Evolutionary conservation across 2,329 filamentous ascomycete genomes (phyloP).

Genomic region (Leptographium flavum): DNA sequence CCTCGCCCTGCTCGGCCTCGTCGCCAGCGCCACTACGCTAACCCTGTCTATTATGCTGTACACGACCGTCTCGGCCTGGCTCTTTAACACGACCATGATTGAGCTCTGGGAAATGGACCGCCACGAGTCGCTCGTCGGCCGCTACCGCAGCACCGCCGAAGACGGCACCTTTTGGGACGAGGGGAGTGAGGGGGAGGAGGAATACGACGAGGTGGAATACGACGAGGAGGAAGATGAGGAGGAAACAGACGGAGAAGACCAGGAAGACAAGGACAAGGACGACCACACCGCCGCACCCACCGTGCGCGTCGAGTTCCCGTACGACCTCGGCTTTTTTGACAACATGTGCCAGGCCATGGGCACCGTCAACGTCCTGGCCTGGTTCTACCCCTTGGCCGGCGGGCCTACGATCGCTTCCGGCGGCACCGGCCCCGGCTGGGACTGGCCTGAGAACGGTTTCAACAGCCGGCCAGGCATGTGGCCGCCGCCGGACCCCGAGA

Average conservation of each 20-base stretch:
- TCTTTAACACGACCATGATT: conserved; percentile 64
- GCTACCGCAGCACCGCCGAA: conserved; percentile 23
- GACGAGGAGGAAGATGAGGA: conserved; percentile 16
- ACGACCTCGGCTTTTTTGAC: conserved; percentile 60
- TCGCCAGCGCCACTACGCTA: conserved; percentile 44
- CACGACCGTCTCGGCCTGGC: conserved; percentile 46
- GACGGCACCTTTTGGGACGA: conserved; percentile 27
- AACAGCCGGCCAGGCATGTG: conserved; percentile 48
- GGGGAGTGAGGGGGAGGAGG: conserved; percentile 16
- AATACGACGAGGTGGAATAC: conserved; percentile 12
- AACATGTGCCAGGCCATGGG: conserved; percentile 71
- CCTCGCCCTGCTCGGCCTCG: conserved; percentile 44
- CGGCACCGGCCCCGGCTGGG: conserved; percentile 34
- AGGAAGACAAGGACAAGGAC: conserved; percentile 16
- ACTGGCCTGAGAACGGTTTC: conserved; percentile 63
- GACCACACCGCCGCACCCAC: conserved; percentile 19
- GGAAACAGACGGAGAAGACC: conserved; percentile 15
- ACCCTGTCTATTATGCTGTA: conserved; percentile 50
- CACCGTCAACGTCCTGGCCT: conserved; percentile 46
- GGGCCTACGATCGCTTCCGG: conserved; percentile 26
- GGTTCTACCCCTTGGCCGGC: conserved; percentile 54
- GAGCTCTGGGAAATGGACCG: conserved; percentile 62
- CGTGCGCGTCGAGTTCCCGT: conserved; percentile 62
- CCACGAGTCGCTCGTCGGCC: conserved; percentile 41
- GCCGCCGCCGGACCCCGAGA: conserved; percentile 51